phyloP scores from a whole-genome alignment of 805 yeast genomes.

The Zygosaccharomyces gambellarensis region DNA sequence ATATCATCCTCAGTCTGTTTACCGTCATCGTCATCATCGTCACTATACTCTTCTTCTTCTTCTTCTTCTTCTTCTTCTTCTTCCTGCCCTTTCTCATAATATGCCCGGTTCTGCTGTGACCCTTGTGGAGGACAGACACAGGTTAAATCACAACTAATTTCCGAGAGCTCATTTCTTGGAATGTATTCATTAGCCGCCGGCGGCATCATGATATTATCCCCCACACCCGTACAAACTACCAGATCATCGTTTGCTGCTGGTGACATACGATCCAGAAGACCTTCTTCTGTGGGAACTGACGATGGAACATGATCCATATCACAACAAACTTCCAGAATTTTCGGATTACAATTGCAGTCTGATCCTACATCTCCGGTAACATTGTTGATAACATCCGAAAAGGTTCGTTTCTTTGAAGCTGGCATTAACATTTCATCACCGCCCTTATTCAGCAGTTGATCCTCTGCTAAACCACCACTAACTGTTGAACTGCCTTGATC shows the following conservation, averaged over 20 bases:
- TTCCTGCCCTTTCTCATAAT: background rate
- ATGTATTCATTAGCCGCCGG: constrained; percentile 1
- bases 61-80: constrained; percentile 12
- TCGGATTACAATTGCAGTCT: constrained; percentile 36
- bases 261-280: background rate
- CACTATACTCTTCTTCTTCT: constrained; percentile 12
- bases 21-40: constrained; percentile 1
- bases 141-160: constrained; percentile 27
- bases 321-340: constrained; percentile 40
- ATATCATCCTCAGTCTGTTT: constrained; percentile 20
- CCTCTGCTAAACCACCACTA: background rate
- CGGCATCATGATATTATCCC: constrained; percentile 1
- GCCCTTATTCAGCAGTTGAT: background rate
- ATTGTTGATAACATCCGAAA: background rate
- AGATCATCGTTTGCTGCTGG: constrained; percentile 6
- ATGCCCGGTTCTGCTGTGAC: background rate
- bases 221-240: constrained; percentile 10
- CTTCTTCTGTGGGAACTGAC: background rate
- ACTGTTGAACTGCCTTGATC: background rate
- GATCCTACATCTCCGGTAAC: constrained; percentile 5
- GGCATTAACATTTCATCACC: constrained; percentile 22
- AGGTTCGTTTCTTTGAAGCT: constrained; percentile 14
- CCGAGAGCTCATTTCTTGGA: constrained; percentile 11
- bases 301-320: constrained; percentile 31
- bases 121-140: constrained; percentile 17